phyloP scores from a whole-genome alignment of 768 basidiomycete genomes.

The Mycena vulgaris region DNA sequence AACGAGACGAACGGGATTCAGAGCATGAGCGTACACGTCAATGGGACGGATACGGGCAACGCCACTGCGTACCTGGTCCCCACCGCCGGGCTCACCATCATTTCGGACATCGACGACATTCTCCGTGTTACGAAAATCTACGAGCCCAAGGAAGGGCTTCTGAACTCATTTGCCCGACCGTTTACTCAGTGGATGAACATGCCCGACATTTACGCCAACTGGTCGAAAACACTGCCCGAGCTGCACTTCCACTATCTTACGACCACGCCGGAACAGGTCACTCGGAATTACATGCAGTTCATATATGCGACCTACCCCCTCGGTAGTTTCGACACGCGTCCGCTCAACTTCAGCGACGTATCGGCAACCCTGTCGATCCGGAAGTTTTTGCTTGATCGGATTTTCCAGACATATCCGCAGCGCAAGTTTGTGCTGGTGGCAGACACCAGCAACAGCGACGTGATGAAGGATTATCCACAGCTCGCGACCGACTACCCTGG shows the following conservation, averaged over 20 bases:
- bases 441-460: slow-evolving; percentile 38
- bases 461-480: slow-evolving; percentile 34
- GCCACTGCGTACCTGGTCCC: slow-evolving; percentile 50
- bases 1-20: slow-evolving; percentile 19
- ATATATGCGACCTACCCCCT: slow-evolving; percentile 48
- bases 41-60: slow-evolving; percentile 38
- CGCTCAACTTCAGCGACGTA: slow-evolving; percentile 49
- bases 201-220: slow-evolving; percentile 46
- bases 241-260: slow-evolving; percentile 54
- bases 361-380: slow-evolving; percentile 47
- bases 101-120: slow-evolving; percentile 54
- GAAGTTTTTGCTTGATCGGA: slow-evolving; percentile 44
- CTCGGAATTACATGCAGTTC: slow-evolving; percentile 51
- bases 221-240: slow-evolving; percentile 42
- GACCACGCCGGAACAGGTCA: slow-evolving; percentile 51
- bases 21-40: slow-evolving; percentile 7
- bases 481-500: slow-evolving; percentile 29
- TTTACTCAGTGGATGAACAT: slow-evolving; percentile 48
- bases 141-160: slow-evolving; percentile 48
- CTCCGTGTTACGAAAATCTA: slow-evolving; percentile 53
- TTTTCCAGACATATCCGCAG: slow-evolving; percentile 51
- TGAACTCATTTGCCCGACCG: slow-evolving; percentile 49
- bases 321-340: slow-evolving; percentile 50
- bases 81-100: slow-evolving; percentile 45
- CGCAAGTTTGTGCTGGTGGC: slow-evolving; percentile 45